Base-by-base conservation (phyloP, 1,284 basidiomycete species). In the Mixia osmundae region DNA sequence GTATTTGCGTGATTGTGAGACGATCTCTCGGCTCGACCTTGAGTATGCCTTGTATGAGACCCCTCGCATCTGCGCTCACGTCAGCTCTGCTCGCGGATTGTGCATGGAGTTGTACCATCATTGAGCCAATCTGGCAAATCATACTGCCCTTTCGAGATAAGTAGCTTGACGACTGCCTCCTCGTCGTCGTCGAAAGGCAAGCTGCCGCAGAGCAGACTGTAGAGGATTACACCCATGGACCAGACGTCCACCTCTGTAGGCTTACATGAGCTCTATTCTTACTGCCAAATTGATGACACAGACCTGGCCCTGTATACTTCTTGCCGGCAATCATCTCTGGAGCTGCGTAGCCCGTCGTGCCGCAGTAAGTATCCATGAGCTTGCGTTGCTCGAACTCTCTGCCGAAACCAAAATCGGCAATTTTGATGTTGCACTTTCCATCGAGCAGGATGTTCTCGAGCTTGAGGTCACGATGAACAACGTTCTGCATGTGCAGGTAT, bases 141-240 rank as follows among this genome's bases (percentile, higher is more conserved):
- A 51, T 76, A 94, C 30, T 76, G 69, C n/a, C 77, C 80, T 42
- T 70, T 63, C 38, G 83, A 69, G 44, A 97, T 82, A 55, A 79
- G 76, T 34, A 67, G 62, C 47, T 76, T 76, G 83, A 95, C 95
- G 23, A 76, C 54, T 24, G 64, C 59, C 57, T 97, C 91, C 52
- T 95, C 76, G 43, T 97, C 91, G 49, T 95, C 82, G 50, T 95
- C 89, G 50, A 95, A 95, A 0, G 89, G 89, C n/a, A 95, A 60
- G 4, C 76, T 79, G 2, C 89, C 89, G 0, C 80, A 87, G 25
- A 95, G 63, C 11, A 95, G 67, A n/a, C 74, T 77, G 54, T 89
- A 94, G 7, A 97, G 63, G 37, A 97, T 95, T 42, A 97, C 69
- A 3, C 89, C 89, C 23, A 95, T 63, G 1, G 91, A 95, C 89